These are phyloP conservation scores for Mucor plumbeus DNA, from an alignment of 371 early-diverging fungal genomes.

Conservation along the genomic window DNA sequence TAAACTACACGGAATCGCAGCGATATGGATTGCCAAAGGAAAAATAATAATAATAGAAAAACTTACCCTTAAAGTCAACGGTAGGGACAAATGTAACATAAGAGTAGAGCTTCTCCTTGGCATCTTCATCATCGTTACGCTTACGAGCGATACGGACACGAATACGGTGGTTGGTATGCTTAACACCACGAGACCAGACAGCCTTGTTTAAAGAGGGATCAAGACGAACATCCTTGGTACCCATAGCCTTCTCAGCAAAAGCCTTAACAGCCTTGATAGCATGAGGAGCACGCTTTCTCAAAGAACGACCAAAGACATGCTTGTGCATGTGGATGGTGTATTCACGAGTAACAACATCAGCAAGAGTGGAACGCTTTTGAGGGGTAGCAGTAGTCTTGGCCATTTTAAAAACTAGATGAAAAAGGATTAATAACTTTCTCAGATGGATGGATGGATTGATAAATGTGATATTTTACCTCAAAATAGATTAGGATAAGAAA, in stretches of 20 bases:
- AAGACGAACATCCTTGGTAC: constrained; percentile 85
- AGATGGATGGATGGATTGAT: constrained; percentile 26
- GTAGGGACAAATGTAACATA: constrained; percentile 85
- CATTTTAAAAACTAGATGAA: constrained; percentile 32
- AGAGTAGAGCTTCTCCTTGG: constrained; percentile 95
- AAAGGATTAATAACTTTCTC: not conserved
- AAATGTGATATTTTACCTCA: constrained; percentile 1
- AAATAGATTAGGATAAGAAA: not conserved
- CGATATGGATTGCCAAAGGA: constrained; percentile 11
- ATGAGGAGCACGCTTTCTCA: constrained; percentile 96
- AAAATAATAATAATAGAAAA: constrained; percentile 4
- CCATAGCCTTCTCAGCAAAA: constrained; percentile 90
- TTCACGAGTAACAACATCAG: constrained; percentile 87
- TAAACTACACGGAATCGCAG: constrained; percentile 21
- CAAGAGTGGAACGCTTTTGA: constrained; percentile 67
- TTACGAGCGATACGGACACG: constrained; percentile 91
- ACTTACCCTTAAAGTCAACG: constrained; percentile 82
- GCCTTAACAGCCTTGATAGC: constrained; percentile 91
- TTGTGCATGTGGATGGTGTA: constrained; percentile 97
- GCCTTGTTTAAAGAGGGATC: constrained; percentile 83
- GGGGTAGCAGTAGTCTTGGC: constrained; percentile 52
- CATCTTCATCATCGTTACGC: constrained; percentile 94
- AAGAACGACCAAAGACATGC: constrained; percentile 80
- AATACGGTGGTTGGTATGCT: constrained; percentile 89
- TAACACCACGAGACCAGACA: constrained; percentile 91